Evolutionary conservation across 345 rosid genomes (phyloP).

Genomic region (Clausena lansium): DNA sequence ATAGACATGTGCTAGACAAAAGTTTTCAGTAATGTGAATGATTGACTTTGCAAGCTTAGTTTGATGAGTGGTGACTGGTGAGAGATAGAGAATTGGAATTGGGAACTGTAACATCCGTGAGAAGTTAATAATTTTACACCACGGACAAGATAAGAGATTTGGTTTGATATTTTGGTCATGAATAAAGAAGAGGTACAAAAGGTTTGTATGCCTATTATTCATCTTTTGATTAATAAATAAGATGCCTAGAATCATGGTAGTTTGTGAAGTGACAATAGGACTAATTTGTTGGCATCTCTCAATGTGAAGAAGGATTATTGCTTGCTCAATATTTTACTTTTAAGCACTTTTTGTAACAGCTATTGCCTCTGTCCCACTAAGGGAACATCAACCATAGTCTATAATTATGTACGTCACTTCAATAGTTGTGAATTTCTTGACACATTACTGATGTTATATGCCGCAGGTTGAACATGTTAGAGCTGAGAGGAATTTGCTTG

Average conservation of each 20-base stretch:
- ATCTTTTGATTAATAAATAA: background rate
- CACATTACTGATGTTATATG: background rate
- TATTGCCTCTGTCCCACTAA: background rate
- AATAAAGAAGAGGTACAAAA: background rate
- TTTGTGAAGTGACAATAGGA: background rate
- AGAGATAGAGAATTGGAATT: background rate
- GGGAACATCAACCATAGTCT: background rate
- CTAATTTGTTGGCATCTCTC: background rate
- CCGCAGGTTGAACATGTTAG: slow-evolving; percentile 86
- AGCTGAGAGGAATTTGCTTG: slow-evolving; percentile 95
- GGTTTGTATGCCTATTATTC: background rate
- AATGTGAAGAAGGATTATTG: background rate
- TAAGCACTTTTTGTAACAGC: background rate
- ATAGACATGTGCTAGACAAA: background rate
- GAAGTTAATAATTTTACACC: background rate
- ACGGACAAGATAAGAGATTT: background rate
- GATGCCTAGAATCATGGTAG: background rate
- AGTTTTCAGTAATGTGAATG: background rate
- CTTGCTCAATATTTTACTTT: background rate
- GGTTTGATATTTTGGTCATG: background rate
- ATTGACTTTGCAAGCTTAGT: background rate
- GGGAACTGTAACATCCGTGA: background rate
- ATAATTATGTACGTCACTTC: background rate
- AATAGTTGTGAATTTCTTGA: slow-evolving; percentile 1
- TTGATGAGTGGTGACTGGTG: background rate